phyloP scores from a whole-genome alignment of 352 stramenopile genomes.

The Globisporangium takayamanum region DNA sequence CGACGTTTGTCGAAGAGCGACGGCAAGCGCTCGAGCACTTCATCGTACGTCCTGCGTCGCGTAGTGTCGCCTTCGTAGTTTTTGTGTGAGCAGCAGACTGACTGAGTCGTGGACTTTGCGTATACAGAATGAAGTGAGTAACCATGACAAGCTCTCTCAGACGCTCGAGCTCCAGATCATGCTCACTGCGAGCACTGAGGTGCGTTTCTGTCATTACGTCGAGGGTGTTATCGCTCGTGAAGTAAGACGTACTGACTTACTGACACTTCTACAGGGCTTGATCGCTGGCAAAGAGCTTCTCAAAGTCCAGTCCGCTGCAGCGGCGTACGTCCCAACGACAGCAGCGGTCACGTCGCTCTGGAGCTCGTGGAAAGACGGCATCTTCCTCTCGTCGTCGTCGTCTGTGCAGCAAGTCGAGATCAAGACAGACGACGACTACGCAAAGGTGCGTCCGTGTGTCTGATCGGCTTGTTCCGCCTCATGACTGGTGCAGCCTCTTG shows the following conservation, averaged over 20 bases:
- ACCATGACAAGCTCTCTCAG: slow-evolving; percentile 76
- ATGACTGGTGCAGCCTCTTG: not conserved
- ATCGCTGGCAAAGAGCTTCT: slow-evolving; percentile 80
- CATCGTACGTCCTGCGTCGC: slow-evolving; percentile 39
- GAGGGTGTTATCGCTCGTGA: not conserved
- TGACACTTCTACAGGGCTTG: slow-evolving; percentile 33
- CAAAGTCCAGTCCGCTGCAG: slow-evolving; percentile 65
- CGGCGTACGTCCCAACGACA: slow-evolving; percentile 70
- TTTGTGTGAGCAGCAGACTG: not conserved
- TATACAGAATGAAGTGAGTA: slow-evolving; percentile 81
- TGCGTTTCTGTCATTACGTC: slow-evolving; percentile 10
- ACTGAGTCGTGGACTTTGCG: not conserved
- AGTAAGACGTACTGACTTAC: not conserved
- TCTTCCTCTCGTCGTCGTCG: slow-evolving; percentile 55
- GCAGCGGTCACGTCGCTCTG: slow-evolving; percentile 71
- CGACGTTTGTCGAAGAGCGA: slow-evolving; percentile 85
- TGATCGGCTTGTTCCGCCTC: no score
- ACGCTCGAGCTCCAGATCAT: slow-evolving; percentile 82
- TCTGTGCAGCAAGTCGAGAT: slow-evolving; percentile 84
- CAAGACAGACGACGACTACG: slow-evolving; percentile 83
- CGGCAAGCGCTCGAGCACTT: slow-evolving; percentile 85
- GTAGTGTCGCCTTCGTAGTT: not conserved
- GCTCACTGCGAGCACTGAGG: slow-evolving; percentile 74
- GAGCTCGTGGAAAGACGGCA: slow-evolving; percentile 77
- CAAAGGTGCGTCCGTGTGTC: slow-evolving; percentile 27